Evolutionary conservation across 2,329 filamentous ascomycete genomes (phyloP).

Genomic region (Nemania serpens): DNA sequence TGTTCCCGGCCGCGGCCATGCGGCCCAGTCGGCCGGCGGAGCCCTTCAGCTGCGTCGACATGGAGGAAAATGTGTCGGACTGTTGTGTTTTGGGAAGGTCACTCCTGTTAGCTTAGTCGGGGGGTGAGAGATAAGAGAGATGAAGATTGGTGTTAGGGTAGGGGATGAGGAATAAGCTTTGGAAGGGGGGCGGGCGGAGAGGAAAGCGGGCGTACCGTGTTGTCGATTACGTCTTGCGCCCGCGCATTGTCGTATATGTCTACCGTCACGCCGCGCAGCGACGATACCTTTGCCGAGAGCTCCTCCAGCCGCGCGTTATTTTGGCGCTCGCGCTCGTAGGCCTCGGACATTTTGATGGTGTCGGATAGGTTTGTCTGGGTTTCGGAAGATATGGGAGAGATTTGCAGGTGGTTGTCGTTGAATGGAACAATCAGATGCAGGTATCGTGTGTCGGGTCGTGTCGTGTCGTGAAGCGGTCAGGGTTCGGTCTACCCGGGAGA

Average conservation of each 20-base stretch:
- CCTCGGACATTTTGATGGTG: slow-evolving; percentile 65
- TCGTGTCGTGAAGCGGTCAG: background rate
- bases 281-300: slow-evolving; percentile 87
- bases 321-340: slow-evolving; percentile 82
- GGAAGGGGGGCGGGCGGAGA: too few relatives aligned
- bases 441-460: background rate
- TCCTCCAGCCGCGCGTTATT: slow-evolving; percentile 95
- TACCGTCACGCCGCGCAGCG: slow-evolving; percentile 89
- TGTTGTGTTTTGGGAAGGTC: slow-evolving; percentile 43
- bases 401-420: background rate
- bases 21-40: slow-evolving; percentile 80
- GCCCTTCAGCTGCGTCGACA: slow-evolving; percentile 81
- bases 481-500: background rate
- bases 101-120: background rate
- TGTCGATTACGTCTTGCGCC: slow-evolving; percentile 85
- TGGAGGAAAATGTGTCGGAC: slow-evolving; percentile 89
- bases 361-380: background rate
- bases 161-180: background rate
- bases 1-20: slow-evolving; percentile 91
- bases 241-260: slow-evolving; percentile 98
- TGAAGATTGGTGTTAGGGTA: background rate
- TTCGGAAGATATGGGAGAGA: background rate
- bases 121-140: too few relatives aligned
- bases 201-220: slow-evolving; percentile 64
- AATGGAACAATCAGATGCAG: background rate